Evolutionary conservation across 768 basidiomycete species (phyloP).

Genomic region (Calocera viscosa): DNA sequence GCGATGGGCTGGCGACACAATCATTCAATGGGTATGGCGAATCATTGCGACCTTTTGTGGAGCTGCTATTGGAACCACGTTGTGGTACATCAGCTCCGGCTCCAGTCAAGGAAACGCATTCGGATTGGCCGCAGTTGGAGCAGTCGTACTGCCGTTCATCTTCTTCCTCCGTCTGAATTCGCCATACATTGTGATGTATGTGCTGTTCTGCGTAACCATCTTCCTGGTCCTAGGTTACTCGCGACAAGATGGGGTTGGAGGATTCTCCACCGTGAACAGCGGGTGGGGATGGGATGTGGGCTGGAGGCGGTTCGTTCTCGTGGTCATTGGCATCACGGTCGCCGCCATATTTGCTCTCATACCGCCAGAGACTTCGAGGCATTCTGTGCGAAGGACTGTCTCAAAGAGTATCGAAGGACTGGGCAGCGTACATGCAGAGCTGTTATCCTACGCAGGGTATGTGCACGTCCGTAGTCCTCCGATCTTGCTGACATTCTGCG

Average conservation of each 20-base stretch:
- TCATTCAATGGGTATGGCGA: background rate
- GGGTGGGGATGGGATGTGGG: background rate
- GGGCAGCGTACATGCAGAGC: background rate
- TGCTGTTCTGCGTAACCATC: conserved; percentile 1
- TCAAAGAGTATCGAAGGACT: background rate
- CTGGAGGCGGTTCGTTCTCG: background rate
- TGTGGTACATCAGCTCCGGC: conserved; percentile 3
- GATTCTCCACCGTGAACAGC: background rate
- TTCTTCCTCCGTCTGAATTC: background rate
- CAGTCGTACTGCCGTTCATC: background rate
- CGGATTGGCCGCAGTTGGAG: background rate
- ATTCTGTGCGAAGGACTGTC: background rate
- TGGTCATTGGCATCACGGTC: background rate
- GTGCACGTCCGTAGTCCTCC: background rate
- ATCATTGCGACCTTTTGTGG: background rate
- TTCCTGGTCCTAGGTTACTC: background rate
- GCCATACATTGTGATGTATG: conserved; percentile 1
- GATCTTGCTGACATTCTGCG: background rate
- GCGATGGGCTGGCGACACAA: background rate
- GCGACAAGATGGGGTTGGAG: background rate
- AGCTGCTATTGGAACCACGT: background rate
- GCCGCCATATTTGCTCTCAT: conserved; percentile 1
- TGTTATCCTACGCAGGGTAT: background rate
- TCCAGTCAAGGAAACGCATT: background rate
- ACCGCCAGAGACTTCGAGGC: conserved; percentile 2